Percentiles rank a stretch among this genome's conserved stretches.
Conservation (phyloP, 192 early-diverging fungal species). For the Backusella australiensis region DNA sequence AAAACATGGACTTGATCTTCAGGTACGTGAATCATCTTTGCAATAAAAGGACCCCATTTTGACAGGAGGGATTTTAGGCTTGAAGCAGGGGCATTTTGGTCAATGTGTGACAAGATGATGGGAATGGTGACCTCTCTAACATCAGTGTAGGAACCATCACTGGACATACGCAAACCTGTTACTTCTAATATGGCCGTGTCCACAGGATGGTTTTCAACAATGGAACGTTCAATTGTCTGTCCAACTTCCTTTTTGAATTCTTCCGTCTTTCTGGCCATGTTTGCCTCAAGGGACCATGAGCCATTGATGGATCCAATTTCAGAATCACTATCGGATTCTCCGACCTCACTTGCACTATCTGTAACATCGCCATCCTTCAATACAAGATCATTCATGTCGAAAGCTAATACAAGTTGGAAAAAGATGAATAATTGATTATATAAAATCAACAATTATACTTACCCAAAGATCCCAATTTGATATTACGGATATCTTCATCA, state of each 20-base stretch:
- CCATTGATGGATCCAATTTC: constrained; percentile 46
- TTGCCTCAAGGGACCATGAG: constrained; percentile 47
- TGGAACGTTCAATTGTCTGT: constrained; percentile 77
- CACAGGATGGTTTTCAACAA: constrained; percentile 71
- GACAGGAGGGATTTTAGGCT: constrained; percentile 46
- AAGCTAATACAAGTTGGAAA: constrained; percentile 37
- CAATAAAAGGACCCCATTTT: constrained; percentile 73
- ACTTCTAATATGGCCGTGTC: constrained; percentile 82
- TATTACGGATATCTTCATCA: constrained; percentile 50
- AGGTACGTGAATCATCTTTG: constrained; percentile 59
- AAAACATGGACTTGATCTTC: constrained; percentile 76
- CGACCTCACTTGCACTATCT: constrained; percentile 36
- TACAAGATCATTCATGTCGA: constrained; percentile 43
- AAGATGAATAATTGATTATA: background rate
- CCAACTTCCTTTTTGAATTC: constrained; percentile 72
- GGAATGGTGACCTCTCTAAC: constrained; percentile 76
- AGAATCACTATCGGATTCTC: constrained; percentile 39
- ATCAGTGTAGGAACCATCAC: constrained; percentile 78
- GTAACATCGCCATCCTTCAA: constrained; percentile 36
- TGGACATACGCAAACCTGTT: constrained; percentile 83
- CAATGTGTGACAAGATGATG: constrained; percentile 60
- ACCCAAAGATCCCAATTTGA: constrained; percentile 51
- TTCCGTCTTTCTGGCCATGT: constrained; percentile 52
- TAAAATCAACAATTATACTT: background rate
- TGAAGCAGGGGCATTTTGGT: constrained; percentile 41